Evolutionary conservation across 257 asterid genomes (phyloP).

Genomic region (Apocynum venetum): DNA sequence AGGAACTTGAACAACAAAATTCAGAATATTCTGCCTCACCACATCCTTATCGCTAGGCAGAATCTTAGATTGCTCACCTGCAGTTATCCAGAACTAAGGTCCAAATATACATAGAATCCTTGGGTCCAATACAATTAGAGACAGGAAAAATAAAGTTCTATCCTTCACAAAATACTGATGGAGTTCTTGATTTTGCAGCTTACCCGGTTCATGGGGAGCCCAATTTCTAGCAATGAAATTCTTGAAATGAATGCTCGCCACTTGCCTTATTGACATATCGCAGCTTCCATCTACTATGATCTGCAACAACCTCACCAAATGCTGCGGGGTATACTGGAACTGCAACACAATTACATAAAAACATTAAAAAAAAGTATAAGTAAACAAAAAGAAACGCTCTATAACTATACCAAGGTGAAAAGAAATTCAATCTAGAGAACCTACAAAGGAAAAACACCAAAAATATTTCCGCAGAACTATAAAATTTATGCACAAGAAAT

Average conservation of each 20-base stretch:
- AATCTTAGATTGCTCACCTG: slow-evolving; percentile 79
- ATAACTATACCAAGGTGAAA: not conserved
- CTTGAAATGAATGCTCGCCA: slow-evolving; percentile 93
- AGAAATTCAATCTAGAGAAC: not conserved
- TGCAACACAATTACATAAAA: slow-evolving; percentile 31
- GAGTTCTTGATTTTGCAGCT: not conserved
- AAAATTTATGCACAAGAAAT: not conserved
- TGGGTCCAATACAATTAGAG: not conserved
- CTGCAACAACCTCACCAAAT: slow-evolving; percentile 95
- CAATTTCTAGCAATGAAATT: slow-evolving; percentile 81
- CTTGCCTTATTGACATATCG: slow-evolving; percentile 89
- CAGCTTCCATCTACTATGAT: slow-evolving; percentile 74
- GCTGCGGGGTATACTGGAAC: slow-evolving; percentile 86
- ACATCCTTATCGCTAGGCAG: slow-evolving; percentile 79
- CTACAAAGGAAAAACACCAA: not conserved
- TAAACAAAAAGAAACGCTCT: too few relatives aligned
- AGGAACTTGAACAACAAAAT: slow-evolving; percentile 73
- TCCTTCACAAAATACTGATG: not conserved
- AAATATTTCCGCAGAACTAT: not conserved
- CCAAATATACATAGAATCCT: not conserved
- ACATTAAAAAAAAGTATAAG: not conserved
- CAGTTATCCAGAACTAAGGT: slow-evolving; percentile 21
- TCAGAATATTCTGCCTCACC: slow-evolving; percentile 85
- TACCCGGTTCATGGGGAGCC: slow-evolving; percentile 85
- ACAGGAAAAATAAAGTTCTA: not conserved